Conservation (phyloP, 345 rosid species). For the Eucalyptus shirleyi region DNA sequence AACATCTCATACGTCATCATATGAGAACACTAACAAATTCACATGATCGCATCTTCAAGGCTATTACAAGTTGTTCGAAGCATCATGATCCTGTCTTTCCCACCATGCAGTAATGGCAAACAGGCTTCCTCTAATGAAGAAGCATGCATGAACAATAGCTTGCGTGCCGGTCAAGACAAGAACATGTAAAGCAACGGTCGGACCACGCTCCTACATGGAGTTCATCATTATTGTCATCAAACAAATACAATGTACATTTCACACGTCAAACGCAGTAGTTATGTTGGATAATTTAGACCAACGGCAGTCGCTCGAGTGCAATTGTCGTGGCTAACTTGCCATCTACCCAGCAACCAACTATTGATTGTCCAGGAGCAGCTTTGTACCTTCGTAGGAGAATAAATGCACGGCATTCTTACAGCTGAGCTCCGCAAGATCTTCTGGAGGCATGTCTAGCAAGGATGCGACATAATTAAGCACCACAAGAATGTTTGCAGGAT, state of each 20-base stretch:
- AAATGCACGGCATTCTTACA: constrained; percentile 45
- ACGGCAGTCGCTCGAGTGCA: neutral
- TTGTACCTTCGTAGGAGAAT: constrained; percentile 38
- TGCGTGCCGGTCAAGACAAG: neutral
- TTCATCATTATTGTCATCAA: neutral
- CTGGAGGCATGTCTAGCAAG: constrained; percentile 45
- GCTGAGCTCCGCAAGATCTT: constrained; percentile 59
- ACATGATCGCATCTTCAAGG: neutral
- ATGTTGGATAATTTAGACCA: neutral
- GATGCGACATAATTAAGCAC: constrained; percentile 53
- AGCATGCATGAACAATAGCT: neutral
- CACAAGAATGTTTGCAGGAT: constrained; percentile 68
- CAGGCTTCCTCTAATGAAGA: neutral
- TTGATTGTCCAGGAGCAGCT: neutral
- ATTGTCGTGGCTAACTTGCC: neutral
- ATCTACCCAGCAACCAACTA: neutral
- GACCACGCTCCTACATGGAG: neutral
- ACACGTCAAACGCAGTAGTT: neutral
- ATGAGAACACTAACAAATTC: neutral
- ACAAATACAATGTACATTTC: neutral
- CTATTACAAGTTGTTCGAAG: neutral
- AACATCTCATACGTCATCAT: neutral
- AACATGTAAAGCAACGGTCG: neutral
- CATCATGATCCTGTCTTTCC: neutral
- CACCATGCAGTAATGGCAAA: neutral